Percentiles rank a stretch among this genome's conserved stretches.
Evolutionary conservation across 2,329 filamentous ascomycete species (phyloP).

Genomic region (Aspergillus piperis): DNA sequence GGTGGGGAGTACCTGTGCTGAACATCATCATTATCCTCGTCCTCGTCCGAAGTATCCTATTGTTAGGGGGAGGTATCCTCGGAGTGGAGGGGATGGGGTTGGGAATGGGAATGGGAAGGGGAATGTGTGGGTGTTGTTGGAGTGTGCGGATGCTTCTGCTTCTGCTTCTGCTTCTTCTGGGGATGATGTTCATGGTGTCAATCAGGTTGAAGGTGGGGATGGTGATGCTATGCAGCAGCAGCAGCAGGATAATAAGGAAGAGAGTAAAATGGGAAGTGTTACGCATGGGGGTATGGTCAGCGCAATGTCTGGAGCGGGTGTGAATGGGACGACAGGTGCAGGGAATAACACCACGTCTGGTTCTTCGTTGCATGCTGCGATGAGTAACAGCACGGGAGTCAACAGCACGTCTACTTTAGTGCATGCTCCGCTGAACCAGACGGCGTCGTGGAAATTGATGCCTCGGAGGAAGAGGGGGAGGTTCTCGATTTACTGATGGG

Average conservation of each 20-base stretch:
- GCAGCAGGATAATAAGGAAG: background rate
- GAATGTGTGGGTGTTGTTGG: constrained; percentile 33
- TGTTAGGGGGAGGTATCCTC: no score
- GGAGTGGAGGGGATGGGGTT: constrained; percentile 19
- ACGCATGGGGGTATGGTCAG: background rate
- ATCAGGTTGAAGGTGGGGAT: no score
- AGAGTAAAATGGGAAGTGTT: background rate
- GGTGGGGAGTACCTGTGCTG: constrained; percentile 28
- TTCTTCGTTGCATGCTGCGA: background rate
- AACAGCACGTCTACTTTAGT: background rate
- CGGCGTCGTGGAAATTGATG: background rate
- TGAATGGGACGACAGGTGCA: background rate
- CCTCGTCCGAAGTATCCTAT: no score
- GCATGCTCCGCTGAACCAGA: background rate
- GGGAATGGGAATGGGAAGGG: constrained; percentile 22
- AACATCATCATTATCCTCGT: background rate
- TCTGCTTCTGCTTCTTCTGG: background rate
- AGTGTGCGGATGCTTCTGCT: constrained; percentile 22
- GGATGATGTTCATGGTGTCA: background rate
- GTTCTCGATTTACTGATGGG: background rate
- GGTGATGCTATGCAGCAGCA: background rate
- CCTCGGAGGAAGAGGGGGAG: background rate
- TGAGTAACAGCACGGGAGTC: background rate
- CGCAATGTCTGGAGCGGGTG: no score
- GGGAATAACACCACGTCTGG: no score